Base-by-base conservation (phyloP, 345 rosid species). In the Syzygium oleosum region DNA sequence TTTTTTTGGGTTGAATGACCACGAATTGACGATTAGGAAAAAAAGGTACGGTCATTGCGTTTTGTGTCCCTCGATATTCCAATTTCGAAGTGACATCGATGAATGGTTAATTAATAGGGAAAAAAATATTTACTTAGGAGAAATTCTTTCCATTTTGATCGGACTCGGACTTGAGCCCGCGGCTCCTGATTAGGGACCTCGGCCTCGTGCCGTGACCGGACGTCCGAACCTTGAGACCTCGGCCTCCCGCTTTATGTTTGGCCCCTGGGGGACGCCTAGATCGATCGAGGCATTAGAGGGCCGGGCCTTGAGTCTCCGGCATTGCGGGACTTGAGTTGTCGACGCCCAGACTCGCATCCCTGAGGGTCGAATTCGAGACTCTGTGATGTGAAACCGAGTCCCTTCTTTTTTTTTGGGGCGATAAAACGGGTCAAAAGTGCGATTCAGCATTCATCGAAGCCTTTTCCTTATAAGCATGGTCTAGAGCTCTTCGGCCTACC, bases 331-430 rank as follows among this genome's bases (percentile, higher is more conserved):
- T 84, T 7, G 21, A 68, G 10, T 68, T 1, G 3, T 11, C 46
- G 0, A 6, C 1, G 13, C 79, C 13, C 6, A 2, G 0, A 31
- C 31, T 1, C 2, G 43, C 43, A 2, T 31, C 2, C 23, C 6
- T 0, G 5, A 1, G 3, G 23, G 38, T 31, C 23, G 1, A 31
- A 31, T 31, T 68, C 2, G 43, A 10, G 79, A 68, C 12, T 7
- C 6, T 4, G 2, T 0, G 46, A 34, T 2, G 2, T 17, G 46
- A 34, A 31, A 68, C 34, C 11, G 46, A 17, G 10, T 4, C 12
- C 19, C 46, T 17, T 68, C 19, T 19, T 43, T 43, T 4, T 5
- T 41, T 41, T 38, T 38, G 4, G 38, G 38, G 38, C 38, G 38
- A 34, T 34, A 34, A 12, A 61, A 61, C 0, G 1, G 31, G 0